phyloP scores from a whole-genome alignment of 352 stramenopile genomes.

The Phytophthora rubi region DNA sequence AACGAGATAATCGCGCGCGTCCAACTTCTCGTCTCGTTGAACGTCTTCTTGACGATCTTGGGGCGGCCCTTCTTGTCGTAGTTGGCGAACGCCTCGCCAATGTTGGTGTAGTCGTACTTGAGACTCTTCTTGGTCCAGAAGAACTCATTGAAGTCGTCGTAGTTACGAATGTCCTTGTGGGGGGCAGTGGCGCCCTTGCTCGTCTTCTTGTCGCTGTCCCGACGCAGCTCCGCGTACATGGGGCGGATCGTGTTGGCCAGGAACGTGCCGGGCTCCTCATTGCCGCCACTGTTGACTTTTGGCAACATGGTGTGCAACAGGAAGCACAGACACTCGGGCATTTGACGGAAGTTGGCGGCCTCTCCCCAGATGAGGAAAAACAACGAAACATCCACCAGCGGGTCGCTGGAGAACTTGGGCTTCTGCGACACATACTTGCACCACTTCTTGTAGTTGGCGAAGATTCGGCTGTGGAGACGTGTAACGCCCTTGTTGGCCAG shows the following conservation, averaged over 20 bases:
- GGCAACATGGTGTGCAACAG: constrained; percentile 79
- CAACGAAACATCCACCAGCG: constrained; percentile 73
- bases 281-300: constrained; percentile 51
- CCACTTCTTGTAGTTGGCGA: constrained; percentile 89
- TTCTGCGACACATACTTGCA: constrained; percentile 85
- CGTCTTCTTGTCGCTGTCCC: constrained; percentile 88
- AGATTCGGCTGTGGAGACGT: constrained; percentile 71
- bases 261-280: constrained; percentile 71
- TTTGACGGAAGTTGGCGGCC: constrained; percentile 83
- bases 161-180: constrained; percentile 84
- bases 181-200: constrained; percentile 69
- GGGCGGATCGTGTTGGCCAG: constrained; percentile 71
- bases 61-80: constrained; percentile 82
- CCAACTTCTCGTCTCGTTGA: constrained; percentile 79
- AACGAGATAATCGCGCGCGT: constrained; percentile 77
- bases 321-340: constrained; percentile 83
- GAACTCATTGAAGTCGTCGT: constrained; percentile 91
- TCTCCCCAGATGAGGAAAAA: constrained; percentile 90
- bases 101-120: constrained; percentile 73
- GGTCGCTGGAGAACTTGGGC: constrained; percentile 75
- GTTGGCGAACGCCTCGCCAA: constrained; percentile 69
- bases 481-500: constrained; percentile 67
- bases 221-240: constrained; percentile 75
- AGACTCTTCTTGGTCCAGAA: constrained; percentile 88
- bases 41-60: constrained; percentile 87